Base-by-base conservation (phyloP, 139 green algal genomes). In the Asterochloris sp. region DNA sequence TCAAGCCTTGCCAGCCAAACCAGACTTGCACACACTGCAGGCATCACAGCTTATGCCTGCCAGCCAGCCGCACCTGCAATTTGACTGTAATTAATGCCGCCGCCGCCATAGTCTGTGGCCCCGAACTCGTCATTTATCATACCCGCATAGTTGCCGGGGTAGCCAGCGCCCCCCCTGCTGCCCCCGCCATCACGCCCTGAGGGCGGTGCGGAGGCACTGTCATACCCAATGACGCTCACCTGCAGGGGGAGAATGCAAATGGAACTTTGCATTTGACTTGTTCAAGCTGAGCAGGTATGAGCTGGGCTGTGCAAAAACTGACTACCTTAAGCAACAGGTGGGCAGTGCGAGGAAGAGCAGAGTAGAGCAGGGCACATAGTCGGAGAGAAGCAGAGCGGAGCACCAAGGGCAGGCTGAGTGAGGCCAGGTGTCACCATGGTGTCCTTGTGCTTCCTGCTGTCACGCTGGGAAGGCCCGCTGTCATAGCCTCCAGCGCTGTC, bases 81-180 rank as follows among this genome's bases (percentile, higher is more conserved):
- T 76, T 78, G 78, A 13, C 71, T 63, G 74, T 90, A 89, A 60
- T 66, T 78, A 62, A 79, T 68, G 82, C 78, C 82, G 79, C 60
- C 63, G 60, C 78, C 83, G 67, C 47, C 73, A 38, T 73, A 69
- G 24, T 81, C 38, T 54, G 38, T 54, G 38, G 38, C 38, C 38
- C 38, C 38, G 6, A 54, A 54, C 38, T 54, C 38, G 38, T 54
- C 38, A 54, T 54, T 54, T 2, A 54, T 54, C 38, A 54, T 6
- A 73, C 23, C 19, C 21, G 4, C 66, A 64, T 74, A 82, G 28
- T 82, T 74, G 78, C 63, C 63, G 27, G 47, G 63, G 63, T 74
- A 29, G 14, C n/a, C 28, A 27, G 78, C 62, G 38, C 38, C 38
- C 4, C 38, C 38, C 38, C 38, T 54, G 38, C 38, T 6, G 38